Evolutionary conservation across 179 eudicot species (phyloP).

Genomic region (Corrigiola litoralis): DNA sequence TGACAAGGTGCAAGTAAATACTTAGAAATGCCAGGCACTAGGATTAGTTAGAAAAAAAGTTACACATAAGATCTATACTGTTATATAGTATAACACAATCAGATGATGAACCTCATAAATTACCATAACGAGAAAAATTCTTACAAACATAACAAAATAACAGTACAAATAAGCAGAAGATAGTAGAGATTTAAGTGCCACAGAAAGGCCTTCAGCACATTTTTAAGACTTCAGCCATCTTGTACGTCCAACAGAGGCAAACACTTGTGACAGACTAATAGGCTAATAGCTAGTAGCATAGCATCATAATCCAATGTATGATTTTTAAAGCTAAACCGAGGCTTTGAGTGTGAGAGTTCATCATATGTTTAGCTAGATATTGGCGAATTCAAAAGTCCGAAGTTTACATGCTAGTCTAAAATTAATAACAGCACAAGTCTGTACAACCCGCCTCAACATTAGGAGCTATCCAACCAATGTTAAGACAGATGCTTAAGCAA

Average conservation of each 20-base stretch:
- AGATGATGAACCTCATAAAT: no score
- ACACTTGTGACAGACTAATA: background rate
- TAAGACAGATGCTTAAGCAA: background rate
- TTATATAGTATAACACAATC: background rate
- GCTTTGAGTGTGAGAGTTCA: background rate
- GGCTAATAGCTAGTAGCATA: background rate
- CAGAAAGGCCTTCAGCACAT: background rate
- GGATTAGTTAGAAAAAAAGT: background rate
- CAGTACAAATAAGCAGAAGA: no score
- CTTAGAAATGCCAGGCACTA: background rate
- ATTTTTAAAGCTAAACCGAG: background rate
- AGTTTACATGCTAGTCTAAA: no score
- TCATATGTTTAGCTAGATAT: no score
- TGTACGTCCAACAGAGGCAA: background rate
- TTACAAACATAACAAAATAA: no score
- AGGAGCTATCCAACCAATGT: no score
- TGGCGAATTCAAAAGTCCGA: no score
- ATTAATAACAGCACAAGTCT: no score
- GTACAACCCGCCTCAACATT: no score
- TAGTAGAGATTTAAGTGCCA: no score
- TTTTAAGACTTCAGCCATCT: background rate
- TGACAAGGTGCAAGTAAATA: background rate
- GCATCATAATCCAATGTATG: background rate
- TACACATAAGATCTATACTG: background rate
- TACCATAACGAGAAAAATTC: no score